Base-by-base conservation (phyloP, 768 basidiomycete genomes). In the Auriscalpium vulgare region DNA sequence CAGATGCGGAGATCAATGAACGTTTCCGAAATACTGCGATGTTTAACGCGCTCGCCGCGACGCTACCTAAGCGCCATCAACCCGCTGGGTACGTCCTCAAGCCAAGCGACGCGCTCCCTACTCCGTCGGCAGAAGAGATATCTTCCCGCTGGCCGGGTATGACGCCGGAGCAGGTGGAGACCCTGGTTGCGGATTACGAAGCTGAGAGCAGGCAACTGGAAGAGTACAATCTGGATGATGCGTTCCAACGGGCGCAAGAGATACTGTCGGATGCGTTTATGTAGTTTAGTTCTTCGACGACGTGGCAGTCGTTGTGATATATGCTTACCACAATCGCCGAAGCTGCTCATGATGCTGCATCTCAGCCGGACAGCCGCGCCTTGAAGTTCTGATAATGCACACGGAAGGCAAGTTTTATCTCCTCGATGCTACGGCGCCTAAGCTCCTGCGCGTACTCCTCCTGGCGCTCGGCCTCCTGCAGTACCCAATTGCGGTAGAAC, bases 11-110 rank as follows among this genome's bases (percentile, higher is more conserved):
- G 63, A 73, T 94, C 54, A 85, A 79, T 62, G 75, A 78, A 4
- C 78, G 87, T n/a, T 82, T 90, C 61, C 78, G 80, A 43, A 73
- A 71, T 55, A 95, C 91, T 0, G 89, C 91, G 14, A 71, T 94
- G 35, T 93, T 87, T 69, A 67, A 76, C 10, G 85, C 88, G 0
- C 74, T 94, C 13, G 69, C 71, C 43, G 72, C 76, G 4, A 73
- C 80, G 35, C 62, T 84, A 21, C 63, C 72, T 3, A 75, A 74
- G 51, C 69, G 74, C 21, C 63, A 68, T 46, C 64, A 75, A 47
- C 71, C 73, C 45, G 71, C 75, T 36, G 80, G 78, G 0, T 79
- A 78, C 58, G 77, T 82, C 57, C 75, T 82, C 9, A 68, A 73
- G 45, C 87, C 87, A 4, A 74, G 74, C 17, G 76, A 81, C 46